A percentile compares a stretch with the other conserved stretches of the same genome.
phyloP scores from a whole-genome alignment of 805 yeast species.

The Kluyveromyces siamensis region DNA sequence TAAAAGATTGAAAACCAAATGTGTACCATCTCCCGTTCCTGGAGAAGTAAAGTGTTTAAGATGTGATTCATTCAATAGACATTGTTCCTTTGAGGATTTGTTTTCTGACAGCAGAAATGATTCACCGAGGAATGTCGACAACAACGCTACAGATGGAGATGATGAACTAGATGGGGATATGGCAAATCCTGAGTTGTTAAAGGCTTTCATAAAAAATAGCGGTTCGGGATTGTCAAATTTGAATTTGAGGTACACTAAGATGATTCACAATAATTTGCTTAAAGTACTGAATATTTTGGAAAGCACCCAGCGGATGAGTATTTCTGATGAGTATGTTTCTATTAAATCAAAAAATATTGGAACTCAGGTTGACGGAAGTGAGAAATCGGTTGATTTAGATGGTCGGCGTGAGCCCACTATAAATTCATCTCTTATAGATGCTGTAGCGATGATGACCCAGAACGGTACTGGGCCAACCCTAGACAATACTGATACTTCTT shows the following conservation, averaged over 20 bases:
- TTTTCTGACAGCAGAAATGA: neutral
- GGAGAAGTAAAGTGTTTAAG: constrained; percentile 44
- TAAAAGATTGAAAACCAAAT: constrained; percentile 50
- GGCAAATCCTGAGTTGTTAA: constrained; percentile 9
- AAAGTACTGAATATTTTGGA: constrained; percentile 8
- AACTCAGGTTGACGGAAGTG: neutral
- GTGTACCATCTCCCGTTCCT: constrained; percentile 42
- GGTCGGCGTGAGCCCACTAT: neutral
- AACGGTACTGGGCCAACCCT: neutral
- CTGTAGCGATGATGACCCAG: constrained; percentile 1
- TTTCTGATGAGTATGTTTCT: neutral
- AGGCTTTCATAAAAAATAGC: constrained; percentile 8
- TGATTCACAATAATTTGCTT: constrained; percentile 10
- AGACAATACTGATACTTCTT: neutral
- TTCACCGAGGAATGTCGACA: neutral
- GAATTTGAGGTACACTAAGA: constrained; percentile 2
- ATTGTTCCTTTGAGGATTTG: constrained; percentile 41
- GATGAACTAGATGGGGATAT: neutral
- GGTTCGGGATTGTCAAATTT: neutral
- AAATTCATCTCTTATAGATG: constrained; percentile 2
- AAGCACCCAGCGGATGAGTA: neutral
- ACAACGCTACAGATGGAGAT: neutral
- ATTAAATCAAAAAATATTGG: neutral
- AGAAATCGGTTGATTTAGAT: neutral
- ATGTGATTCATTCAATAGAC: constrained; percentile 43